These are phyloP conservation scores for Eucalyptus polybractea DNA, from an alignment of 345 rosid species.

Conservation along the genomic window DNA sequence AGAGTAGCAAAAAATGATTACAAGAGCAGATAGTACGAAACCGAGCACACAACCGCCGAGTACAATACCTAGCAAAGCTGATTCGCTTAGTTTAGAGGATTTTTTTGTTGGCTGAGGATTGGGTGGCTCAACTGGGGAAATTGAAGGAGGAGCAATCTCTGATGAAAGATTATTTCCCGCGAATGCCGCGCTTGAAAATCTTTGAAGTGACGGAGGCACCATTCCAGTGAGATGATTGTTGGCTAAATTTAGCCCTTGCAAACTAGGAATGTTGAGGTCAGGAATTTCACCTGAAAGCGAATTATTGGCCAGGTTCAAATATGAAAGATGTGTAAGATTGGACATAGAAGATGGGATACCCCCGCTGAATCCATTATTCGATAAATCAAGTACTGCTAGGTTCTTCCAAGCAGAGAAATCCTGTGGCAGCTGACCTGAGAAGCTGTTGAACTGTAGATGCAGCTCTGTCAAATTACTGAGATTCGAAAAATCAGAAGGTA, in stretches of 20 bases:
- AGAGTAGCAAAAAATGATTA: conserved; percentile 29
- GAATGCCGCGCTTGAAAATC: conserved; percentile 53
- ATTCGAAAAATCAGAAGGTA: conserved; percentile 43
- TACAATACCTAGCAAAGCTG: conserved; percentile 36
- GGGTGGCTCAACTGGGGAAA: conserved; percentile 19
- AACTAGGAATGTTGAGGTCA: conserved; percentile 26
- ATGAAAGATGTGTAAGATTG: conserved; percentile 31
- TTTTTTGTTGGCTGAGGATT: conserved; percentile 17
- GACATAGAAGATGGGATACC: conserved; percentile 41
- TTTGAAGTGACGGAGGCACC: conserved; percentile 52
- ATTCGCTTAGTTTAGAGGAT: conserved; percentile 23
- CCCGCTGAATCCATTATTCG: conserved; percentile 51
- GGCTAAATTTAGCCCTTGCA: conserved; percentile 49
- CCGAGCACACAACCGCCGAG: conserved; percentile 43
- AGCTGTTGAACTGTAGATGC: conserved; percentile 52
- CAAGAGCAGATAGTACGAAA: conserved; percentile 20
- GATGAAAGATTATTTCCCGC: conserved; percentile 45
- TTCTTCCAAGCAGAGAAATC: conserved; percentile 56
- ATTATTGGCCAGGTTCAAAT: conserved; percentile 57
- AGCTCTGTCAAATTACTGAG: conserved; percentile 48
- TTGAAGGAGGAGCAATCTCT: conserved; percentile 16
- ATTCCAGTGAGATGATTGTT: conserved; percentile 60
- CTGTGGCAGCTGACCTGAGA: conserved; percentile 51
- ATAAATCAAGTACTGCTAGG: conserved; percentile 45
- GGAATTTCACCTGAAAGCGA: conserved; percentile 71